phyloP scores from a whole-genome alignment of 257 asterid genomes.

The Phtheirospermum japonicum region DNA sequence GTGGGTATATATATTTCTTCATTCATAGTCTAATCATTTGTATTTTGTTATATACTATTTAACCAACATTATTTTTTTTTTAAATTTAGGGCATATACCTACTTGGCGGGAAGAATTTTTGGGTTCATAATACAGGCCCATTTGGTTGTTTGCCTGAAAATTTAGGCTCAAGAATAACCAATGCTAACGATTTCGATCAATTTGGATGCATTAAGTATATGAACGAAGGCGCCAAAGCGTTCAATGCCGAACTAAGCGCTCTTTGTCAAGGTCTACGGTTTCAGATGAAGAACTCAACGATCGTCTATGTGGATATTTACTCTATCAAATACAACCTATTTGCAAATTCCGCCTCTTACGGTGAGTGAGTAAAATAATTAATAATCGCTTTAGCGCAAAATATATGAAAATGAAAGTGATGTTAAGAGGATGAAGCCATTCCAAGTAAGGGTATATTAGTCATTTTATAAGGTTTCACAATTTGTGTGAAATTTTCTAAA shows the following conservation, averaged over 20 bases:
- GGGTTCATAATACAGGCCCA: constrained; percentile 58
- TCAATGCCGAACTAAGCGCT: constrained; percentile 30
- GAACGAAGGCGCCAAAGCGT: constrained; percentile 39
- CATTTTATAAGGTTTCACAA: no score
- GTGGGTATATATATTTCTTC: constrained; percentile 24
- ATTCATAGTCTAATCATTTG: background rate
- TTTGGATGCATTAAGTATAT: constrained; percentile 38
- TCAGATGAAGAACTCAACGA: constrained; percentile 28
- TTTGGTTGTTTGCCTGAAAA: constrained; percentile 47
- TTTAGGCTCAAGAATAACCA: constrained; percentile 27
- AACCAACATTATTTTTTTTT: background rate
- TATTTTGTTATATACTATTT: no score
- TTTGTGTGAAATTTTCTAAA: no score
- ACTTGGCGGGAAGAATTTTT: constrained; percentile 40
- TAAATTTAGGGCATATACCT: constrained; percentile 29
- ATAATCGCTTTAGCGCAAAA: no score
- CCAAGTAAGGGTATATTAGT: no score
- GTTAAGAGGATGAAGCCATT: no score
- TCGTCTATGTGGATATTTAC: constrained; percentile 47
- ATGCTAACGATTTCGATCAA: constrained; percentile 30
- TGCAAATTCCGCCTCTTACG: constrained; percentile 34
- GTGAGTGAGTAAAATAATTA: no score
- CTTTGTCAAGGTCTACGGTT: constrained; percentile 28
- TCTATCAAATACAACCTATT: constrained; percentile 47
- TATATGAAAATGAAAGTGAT: no score